Base-by-base conservation (phyloP, 2,329 filamentous ascomycete species). In the Fusarium lateritium region DNA sequence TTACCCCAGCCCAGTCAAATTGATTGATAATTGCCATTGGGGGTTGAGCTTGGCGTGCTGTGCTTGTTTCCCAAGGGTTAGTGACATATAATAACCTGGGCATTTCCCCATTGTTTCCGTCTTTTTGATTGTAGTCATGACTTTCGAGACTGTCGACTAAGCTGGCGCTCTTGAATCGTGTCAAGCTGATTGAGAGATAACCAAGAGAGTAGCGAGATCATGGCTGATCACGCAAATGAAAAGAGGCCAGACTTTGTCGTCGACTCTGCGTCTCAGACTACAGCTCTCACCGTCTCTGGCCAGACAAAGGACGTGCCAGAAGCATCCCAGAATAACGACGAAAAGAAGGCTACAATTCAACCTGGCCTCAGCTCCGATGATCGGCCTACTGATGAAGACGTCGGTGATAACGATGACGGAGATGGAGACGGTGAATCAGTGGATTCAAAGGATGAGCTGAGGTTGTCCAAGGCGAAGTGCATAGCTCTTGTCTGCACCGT, bases 401-500 rank as follows among this genome's bases (percentile, higher is more conserved):
- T 44, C 13, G 46, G 38, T 21, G 31, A 7, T 10, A 33, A 39
- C 22, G 54, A 42, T 21, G 58, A 57, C 24, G 52, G 45, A 46
- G 62, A 51, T 13, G 64, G 58, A 17, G 62, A 67, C 14, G 53
- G 58, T 17, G 66, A 73, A 21, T 70, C 65, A 3, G 56, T 71
- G 7, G 70, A 65, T 13, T 73, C 75, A 24, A 72, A 75, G 21
- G 58, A 74, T 11, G 70, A 66, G 17, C 65, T 82, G 14, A 78
- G 78, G 5, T 75, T 85, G 40, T 87, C 86, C 22, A 87, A 82
- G 69, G 82, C 79, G n/a, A 79, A 83, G 24, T 84, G 83, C 62
- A 85, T 88, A 44, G 85, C 84, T 6, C 79, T 89, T 13, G 86
- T 88, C 6, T 81, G 81, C 2, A 88, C 86, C 0, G 79, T 87